phyloP scores from a whole-genome alignment of 176 grass and related monocot species.

The Musa beccarii region DNA sequence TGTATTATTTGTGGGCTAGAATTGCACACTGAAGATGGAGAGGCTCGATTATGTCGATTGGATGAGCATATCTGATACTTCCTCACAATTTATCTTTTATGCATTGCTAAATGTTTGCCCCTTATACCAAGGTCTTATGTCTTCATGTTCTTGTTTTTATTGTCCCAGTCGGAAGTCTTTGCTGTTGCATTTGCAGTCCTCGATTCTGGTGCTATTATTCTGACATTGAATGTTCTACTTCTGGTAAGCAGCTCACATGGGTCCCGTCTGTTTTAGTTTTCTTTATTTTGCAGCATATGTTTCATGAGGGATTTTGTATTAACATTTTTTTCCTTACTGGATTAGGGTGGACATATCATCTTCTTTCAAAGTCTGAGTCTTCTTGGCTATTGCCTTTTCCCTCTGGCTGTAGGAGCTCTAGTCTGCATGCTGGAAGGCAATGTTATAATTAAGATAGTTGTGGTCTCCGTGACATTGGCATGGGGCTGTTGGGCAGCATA shows the following conservation, averaged over 20 bases:
- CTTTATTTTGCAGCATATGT: too few species aligned
- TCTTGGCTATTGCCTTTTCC: conserved; percentile 90
- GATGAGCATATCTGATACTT: too few species aligned
- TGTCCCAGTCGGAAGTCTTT: conserved; percentile 90
- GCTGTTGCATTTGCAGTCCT: conserved; percentile 88
- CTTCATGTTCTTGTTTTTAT: background rate
- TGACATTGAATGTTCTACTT: conserved; percentile 93
- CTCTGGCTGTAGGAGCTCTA: conserved; percentile 72
- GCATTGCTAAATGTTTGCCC: too few species aligned
- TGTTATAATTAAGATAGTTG: conserved; percentile 77
- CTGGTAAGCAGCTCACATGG: conserved; percentile 43
- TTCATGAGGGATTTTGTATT: too few species aligned
- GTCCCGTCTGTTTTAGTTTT: too few species aligned
- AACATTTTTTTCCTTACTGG: too few species aligned
- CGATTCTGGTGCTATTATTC: conserved; percentile 78
- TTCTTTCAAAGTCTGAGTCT: conserved; percentile 98
- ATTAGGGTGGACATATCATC: conserved; percentile 87
- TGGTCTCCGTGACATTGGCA: conserved; percentile 69
- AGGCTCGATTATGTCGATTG: too few species aligned
- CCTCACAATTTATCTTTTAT: too few species aligned
- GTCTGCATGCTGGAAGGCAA: conserved; percentile 80
- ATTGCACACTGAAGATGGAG: too few species aligned
- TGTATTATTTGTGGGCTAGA: too few species aligned
- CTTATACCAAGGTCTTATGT: too few species aligned
- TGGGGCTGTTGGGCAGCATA: conserved; percentile 99